phyloP scores from a whole-genome alignment of 2,329 filamentous ascomycete genomes.

The Fusarium verrucosum region DNA sequence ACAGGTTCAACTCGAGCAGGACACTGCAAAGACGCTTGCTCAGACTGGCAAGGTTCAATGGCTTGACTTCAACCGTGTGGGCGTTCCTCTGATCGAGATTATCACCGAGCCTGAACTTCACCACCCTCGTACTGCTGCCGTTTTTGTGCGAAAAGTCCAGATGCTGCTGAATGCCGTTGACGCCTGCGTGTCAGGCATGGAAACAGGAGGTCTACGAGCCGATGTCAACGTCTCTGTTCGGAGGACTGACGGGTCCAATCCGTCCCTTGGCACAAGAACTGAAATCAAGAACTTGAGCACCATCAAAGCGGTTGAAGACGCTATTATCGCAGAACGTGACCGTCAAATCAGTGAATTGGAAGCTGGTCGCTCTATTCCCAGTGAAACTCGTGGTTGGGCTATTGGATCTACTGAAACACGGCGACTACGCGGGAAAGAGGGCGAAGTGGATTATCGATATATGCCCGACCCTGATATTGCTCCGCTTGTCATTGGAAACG shows the following conservation, averaged over 20 bases:
- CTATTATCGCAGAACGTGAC: slow-evolving; percentile 89
- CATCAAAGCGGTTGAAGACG: slow-evolving; percentile 94
- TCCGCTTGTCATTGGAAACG: slow-evolving; percentile 77
- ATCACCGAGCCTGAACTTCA: slow-evolving; percentile 92
- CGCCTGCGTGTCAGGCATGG: slow-evolving; percentile 91
- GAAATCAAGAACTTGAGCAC: slow-evolving; percentile 98
- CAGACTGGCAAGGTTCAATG: slow-evolving; percentile 78
- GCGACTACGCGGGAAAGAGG: slow-evolving; percentile 88
- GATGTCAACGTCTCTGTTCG: slow-evolving; percentile 96
- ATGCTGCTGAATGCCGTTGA: slow-evolving; percentile 80
- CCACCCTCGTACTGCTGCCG: slow-evolving; percentile 85
- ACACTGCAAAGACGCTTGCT: slow-evolving; percentile 92
- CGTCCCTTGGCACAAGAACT: slow-evolving; percentile 79
- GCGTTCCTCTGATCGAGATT: slow-evolving; percentile 90
- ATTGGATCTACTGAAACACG: slow-evolving; percentile 84
- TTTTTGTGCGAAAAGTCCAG: slow-evolving; percentile 89
- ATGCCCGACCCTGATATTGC: slow-evolving; percentile 96
- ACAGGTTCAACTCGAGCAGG: slow-evolving; percentile 96
- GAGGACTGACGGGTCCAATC: slow-evolving; percentile 56
- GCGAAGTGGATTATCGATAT: slow-evolving; percentile 96
- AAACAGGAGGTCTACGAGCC: slow-evolving; percentile 86
- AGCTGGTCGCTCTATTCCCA: slow-evolving; percentile 75
- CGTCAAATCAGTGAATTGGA: slow-evolving; percentile 86
- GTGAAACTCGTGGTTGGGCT: slow-evolving; percentile 94
- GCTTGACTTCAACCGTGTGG: slow-evolving; percentile 93